Conservation (phyloP, 2,329 filamentous ascomycete genomes). For the Xylaria sp. region DNA sequence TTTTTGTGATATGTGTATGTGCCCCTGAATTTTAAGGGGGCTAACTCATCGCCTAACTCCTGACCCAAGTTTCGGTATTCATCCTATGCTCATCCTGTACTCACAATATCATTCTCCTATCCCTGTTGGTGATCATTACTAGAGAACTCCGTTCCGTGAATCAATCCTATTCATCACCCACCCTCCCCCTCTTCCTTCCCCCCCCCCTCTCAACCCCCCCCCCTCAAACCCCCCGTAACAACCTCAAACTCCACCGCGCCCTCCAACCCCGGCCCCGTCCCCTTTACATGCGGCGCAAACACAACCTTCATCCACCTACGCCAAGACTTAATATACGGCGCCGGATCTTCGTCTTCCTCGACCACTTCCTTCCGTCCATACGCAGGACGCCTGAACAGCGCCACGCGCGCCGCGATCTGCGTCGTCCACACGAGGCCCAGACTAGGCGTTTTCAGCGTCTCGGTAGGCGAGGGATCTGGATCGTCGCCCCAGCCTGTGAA, state of each 20-base stretch:
- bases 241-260: slow-evolving; percentile 70
- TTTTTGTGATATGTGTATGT: too few species aligned
- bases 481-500: slow-evolving; percentile 93
- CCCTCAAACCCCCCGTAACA: slow-evolving; percentile 56
- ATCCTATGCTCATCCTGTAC: too few species aligned
- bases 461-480: slow-evolving; percentile 34
- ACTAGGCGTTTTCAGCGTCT: slow-evolving; percentile 70
- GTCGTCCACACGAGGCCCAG: slow-evolving; percentile 88
- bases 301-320: slow-evolving; percentile 80
- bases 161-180: background rate
- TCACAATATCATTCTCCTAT: too few species aligned
- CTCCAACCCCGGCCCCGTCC: slow-evolving; percentile 43
- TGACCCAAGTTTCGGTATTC: too few species aligned
- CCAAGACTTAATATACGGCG: slow-evolving; percentile 52
- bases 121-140: too few species aligned
- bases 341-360: slow-evolving; percentile 34
- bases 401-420: slow-evolving; percentile 77
- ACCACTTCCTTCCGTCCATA: slow-evolving; percentile 28
- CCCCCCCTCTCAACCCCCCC: slow-evolving; percentile 29
- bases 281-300: slow-evolving; percentile 71
- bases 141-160: background rate
- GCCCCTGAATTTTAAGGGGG: too few species aligned
- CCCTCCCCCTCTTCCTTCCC: slow-evolving; percentile 20
- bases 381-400: slow-evolving; percentile 64
- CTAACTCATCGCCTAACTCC: too few species aligned